A percentile compares a stretch with the other conserved stretches of the same genome.
These are phyloP conservation scores for Gonapodya sp. DNA, from an alignment of 192 early-diverging fungal species.

Conservation along the genomic window DNA sequence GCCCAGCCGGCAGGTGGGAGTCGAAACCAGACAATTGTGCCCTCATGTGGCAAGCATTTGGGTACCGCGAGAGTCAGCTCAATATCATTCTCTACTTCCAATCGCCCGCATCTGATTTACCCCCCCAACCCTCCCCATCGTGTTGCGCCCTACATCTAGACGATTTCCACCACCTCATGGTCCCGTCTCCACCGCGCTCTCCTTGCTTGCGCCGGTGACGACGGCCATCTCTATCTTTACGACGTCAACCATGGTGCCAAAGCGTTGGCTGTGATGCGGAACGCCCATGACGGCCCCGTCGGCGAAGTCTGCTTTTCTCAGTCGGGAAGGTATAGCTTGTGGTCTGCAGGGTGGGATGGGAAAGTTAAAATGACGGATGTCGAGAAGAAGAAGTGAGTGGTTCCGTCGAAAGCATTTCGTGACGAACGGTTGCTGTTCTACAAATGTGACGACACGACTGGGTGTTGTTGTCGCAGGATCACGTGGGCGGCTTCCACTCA, in stretches of 20 bases:
- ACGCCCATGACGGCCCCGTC: neutral
- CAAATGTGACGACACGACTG: too few species aligned
- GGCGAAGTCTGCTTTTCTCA: neutral
- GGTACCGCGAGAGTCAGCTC: neutral
- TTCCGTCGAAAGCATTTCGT: too few species aligned
- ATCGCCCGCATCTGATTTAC: neutral
- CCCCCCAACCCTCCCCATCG: neutral
- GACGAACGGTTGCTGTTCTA: too few species aligned
- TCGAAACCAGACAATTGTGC: too few species aligned
- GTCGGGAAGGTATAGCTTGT: neutral
- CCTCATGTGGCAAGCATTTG: too few species aligned
- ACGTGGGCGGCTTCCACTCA: neutral
- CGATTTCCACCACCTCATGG: neutral
- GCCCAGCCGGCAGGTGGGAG: neutral
- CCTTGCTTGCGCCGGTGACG: neutral
- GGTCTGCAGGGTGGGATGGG: neutral
- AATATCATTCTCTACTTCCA: too few species aligned
- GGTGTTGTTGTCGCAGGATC: neutral
- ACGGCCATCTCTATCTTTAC: neutral
- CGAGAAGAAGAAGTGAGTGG: neutral
- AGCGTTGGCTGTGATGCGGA: neutral
- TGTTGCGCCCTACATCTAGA: neutral
- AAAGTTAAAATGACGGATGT: neutral
- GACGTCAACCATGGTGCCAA: neutral
- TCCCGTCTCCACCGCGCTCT: neutral